Conservation (phyloP, 208 protist genomes). For the Leishmania mexicana region DNA sequence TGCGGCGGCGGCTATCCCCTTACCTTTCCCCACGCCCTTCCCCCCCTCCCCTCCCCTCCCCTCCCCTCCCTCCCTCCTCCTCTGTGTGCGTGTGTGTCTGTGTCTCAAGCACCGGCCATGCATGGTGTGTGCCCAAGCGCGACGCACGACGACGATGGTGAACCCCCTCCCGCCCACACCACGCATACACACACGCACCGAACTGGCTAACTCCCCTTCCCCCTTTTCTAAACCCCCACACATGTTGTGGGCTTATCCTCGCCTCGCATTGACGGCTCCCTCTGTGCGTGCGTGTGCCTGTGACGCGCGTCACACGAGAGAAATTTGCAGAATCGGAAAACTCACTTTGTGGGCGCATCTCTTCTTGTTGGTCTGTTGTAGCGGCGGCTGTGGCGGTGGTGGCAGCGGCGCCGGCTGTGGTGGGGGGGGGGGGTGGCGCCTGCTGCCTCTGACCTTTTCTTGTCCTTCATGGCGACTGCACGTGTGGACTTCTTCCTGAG, state of each 20-base stretch:
- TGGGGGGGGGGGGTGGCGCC: too few relatives aligned
- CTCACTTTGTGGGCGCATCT: too few relatives aligned
- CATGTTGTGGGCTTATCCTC: neutral
- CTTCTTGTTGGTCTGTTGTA: too few relatives aligned
- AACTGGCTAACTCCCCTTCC: neutral
- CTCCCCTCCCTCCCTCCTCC: neutral
- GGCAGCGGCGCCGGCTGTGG: too few relatives aligned
- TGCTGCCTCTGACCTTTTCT: too few relatives aligned
- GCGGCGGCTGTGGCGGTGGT: too few relatives aligned
- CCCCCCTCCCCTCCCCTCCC: neutral
- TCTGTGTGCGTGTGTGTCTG: slow-evolving; percentile 4
- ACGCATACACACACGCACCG: too few relatives aligned
- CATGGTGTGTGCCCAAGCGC: neutral
- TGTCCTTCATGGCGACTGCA: neutral
- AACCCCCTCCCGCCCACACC: too few relatives aligned
- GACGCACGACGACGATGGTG: too few relatives aligned
- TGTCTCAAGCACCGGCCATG: neutral
- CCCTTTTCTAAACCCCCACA: neutral
- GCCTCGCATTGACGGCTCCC: neutral
- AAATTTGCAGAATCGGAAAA: neutral
- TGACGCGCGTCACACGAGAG: neutral
- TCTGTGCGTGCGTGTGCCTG: neutral
- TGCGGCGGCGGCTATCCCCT: too few relatives aligned
- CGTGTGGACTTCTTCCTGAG: too few relatives aligned
- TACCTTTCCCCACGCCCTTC: too few relatives aligned